Base-by-base conservation (phyloP, 1,139 yeast species). In the Wickerhamomyces sp. region DNA sequence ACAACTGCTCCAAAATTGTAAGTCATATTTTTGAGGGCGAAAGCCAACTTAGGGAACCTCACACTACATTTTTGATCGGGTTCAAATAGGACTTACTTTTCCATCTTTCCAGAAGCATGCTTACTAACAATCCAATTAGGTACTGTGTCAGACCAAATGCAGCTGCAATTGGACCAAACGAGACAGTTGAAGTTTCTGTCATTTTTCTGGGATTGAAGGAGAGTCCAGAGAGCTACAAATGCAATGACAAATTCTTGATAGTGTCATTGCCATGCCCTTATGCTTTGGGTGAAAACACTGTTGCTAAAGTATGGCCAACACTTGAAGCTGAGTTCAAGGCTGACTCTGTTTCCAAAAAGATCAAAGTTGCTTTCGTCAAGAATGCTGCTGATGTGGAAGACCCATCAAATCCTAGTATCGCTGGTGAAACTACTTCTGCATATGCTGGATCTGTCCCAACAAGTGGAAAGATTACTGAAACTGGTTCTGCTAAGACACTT, bases 71-170 rank as follows among this genome's bases (percentile, higher is more conserved):
- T n/a, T n/a, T n/a, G n/a, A n/a, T n/a, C n/a, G n/a, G n/a, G n/a
- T n/a, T n/a, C n/a, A n/a, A n/a, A n/a, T n/a, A n/a, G n/a, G n/a
- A n/a, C n/a, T n/a, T n/a, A n/a, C n/a, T n/a, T n/a, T n/a, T n/a
- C n/a, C n/a, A n/a, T n/a, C n/a, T n/a, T n/a, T n/a, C n/a, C 22
- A 19, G 10, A 6, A 11, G 10, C 13, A 22, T 22, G 25, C 13
- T 25, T 61, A 43, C 30, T 28, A 28, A 28, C 25, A 9, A 14
- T 20, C n/a, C 3, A 18, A 13, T 16, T 29, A 55, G 60, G 36
- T 86, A 89, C 68, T 86, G 96, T 61, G 97, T 91, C 37, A 81
- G 96, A 63, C 98, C 98, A 41, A 91, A 89, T 60, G 93, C 96
- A 38, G 77, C 94, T 19, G 64, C 82, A 27, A 70, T 91, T 38